Evolutionary conservation across 371 early-diverging fungal species (phyloP), one percentile per base, ranked within the genome.

Genomic region (Nosema bombycis): DNA sequence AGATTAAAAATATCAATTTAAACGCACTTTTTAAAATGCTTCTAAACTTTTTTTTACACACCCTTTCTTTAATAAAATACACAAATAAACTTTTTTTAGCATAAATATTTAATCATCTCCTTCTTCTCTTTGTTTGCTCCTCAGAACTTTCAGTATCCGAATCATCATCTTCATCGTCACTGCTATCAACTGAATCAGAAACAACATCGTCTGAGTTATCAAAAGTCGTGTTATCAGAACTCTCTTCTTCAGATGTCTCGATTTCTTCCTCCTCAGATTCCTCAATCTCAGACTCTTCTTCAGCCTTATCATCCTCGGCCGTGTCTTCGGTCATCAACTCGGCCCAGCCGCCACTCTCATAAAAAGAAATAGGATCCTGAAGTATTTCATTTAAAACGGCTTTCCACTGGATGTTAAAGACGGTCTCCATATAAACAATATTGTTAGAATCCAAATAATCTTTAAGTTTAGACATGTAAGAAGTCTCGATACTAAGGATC

Each of bases 391-490:
- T 96, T 93, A 99, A 93, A 82, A 99, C 96, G 84, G 91, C 91
- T 15, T 90, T 86, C 99, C 99, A 99, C 83, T 92, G 93, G 78
- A 98, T 89, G 83, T 95, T 96, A 80, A 94, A 91, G 0, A 92
- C 93, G 4, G 96, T 96, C 86, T 98, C 96, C 38, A 91, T 92
- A 85, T 92, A 96, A 12, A 92, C 89, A 34, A 98, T 91, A 83
- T 99, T 95, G 64, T 93, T 91, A 14, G 93, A 91, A 84, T 97
- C 96, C 34, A 99, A 89, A 93, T 96, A 96, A 72, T 96, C 96
- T 87, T 96, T 95, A 75, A 97, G 91, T 80, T 92, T 90, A 78
- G 94, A 94, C 55, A 99, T 86, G 79, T 93, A 91, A 60, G 90
- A 89, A 87, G 92, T 91, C 29, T 96, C 94, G 73, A 99, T 93